phyloP scores from a whole-genome alignment of 2,329 filamentous ascomycete species.

The Sclerotinia trifoliorum region DNA sequence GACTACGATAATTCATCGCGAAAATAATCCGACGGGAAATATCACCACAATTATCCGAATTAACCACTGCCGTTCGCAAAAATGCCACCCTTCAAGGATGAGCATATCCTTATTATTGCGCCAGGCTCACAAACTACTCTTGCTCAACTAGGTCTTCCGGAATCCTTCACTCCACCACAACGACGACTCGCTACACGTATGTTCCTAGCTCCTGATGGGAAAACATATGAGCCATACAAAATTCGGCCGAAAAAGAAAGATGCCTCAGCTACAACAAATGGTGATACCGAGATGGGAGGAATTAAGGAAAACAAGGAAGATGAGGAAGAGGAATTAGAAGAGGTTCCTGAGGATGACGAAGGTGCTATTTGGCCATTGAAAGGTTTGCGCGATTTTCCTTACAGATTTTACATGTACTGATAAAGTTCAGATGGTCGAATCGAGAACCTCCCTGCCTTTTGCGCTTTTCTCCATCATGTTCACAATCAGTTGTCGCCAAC shows the following conservation, averaged over 20 bases:
- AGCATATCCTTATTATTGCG: constrained; percentile 45
- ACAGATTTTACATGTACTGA: constrained; percentile 23
- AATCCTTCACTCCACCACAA: constrained; percentile 73
- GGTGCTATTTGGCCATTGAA: constrained; percentile 85
- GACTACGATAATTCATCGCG: background rate
- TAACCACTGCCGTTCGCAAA: background rate
- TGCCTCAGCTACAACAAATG: constrained; percentile 33
- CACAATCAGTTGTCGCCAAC: constrained; percentile 85
- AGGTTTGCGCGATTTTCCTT: constrained; percentile 42
- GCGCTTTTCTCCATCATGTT: constrained; percentile 88
- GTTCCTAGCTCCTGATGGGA: constrained; percentile 76
- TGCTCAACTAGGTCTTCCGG: constrained; percentile 40
- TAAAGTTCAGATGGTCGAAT: constrained; percentile 66
- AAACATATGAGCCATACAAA: constrained; percentile 78
- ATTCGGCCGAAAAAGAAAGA: constrained; percentile 64
- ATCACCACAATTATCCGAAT: background rate
- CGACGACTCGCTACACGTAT: constrained; percentile 88
- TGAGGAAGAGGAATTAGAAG: constrained; percentile 56
- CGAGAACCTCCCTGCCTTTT: constrained; percentile 87
- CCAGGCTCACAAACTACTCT: constrained; percentile 43
- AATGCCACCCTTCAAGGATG: constrained; percentile 40
- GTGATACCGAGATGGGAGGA: constrained; percentile 40
- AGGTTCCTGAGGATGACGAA: constrained; percentile 69
- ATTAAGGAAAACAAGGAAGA: constrained; percentile 40
- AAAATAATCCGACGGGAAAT: background rate